Evolutionary conservation across 495 filamentous ascomycete species (phyloP).

Genomic region (Aspergillus bertholletiae): DNA sequence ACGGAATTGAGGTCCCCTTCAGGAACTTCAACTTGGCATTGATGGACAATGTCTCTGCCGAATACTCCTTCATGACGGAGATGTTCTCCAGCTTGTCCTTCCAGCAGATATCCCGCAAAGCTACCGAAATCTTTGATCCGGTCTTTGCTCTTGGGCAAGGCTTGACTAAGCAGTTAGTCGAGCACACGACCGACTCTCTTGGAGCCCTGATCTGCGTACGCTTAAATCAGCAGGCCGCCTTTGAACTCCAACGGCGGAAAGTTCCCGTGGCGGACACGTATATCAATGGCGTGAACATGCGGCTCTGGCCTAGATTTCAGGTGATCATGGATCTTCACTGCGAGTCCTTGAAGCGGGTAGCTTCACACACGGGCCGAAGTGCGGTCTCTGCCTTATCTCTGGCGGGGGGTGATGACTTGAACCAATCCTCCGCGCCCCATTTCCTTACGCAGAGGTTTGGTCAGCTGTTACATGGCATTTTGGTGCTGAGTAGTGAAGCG

Average conservation of each 20-base stretch:
- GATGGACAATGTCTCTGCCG: conserved; percentile 88
- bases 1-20: conserved; percentile 87
- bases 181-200: conserved; percentile 74
- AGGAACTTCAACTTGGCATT: conserved; percentile 91
- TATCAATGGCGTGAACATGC: conserved; percentile 92
- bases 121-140: conserved; percentile 77
- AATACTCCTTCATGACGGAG: conserved; percentile 87
- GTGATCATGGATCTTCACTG: conserved; percentile 89
- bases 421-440: conserved; percentile 82
- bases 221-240: conserved; percentile 87
- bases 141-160: conserved; percentile 76
- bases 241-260: conserved; percentile 86
- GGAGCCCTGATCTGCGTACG: conserved; percentile 89
- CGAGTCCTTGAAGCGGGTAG: conserved; percentile 69
- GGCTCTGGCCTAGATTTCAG: conserved; percentile 94
- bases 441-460: conserved; percentile 90
- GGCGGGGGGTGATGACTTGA: conserved; percentile 52
- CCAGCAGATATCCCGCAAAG: conserved; percentile 58
- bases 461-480: conserved; percentile 79
- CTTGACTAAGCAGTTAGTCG: conserved; percentile 72
- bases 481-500: conserved; percentile 77
- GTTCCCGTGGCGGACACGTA: conserved; percentile 86
- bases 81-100: conserved; percentile 73
- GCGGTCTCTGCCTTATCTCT: conserved; percentile 54
- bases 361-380: conserved; percentile 49